These are phyloP conservation scores for Beta vulgaris DNA, from an alignment of 148 eudicot species.

Conservation along the genomic window DNA sequence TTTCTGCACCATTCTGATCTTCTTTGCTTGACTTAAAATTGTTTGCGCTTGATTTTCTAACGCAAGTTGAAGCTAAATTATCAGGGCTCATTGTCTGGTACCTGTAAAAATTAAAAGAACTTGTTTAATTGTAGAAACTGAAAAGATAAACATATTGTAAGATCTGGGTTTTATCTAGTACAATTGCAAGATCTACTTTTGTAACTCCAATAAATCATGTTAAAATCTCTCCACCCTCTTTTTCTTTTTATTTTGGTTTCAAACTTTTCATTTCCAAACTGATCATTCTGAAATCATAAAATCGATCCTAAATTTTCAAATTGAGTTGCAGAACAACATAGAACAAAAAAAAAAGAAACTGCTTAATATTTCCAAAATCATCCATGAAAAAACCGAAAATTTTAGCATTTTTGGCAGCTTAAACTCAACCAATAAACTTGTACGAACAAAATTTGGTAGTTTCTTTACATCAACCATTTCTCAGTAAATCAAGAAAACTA, in stretches of 20 bases:
- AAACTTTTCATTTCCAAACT: background rate
- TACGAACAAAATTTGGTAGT: no score
- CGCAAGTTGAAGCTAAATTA: constrained; percentile 22
- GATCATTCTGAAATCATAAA: background rate
- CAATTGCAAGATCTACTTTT: constrained; percentile 9
- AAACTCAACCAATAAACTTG: no score
- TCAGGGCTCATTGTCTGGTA: constrained; percentile 32
- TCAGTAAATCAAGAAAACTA: background rate
- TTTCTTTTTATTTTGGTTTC: no score
- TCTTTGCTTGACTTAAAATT: constrained; percentile 24
- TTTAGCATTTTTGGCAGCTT: background rate
- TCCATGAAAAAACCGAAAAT: background rate
- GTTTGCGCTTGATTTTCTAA: constrained; percentile 18
- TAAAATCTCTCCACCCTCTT: background rate
- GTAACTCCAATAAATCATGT: background rate
- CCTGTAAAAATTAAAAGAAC: constrained; percentile 6
- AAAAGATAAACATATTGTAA: background rate
- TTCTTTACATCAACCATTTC: no score
- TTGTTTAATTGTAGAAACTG: background rate
- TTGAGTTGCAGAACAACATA: background rate
- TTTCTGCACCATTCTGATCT: constrained; percentile 17
- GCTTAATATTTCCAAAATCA: no score
- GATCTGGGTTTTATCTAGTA: constrained; percentile 10
- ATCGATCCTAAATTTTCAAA: background rate
- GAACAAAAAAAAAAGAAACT: background rate